Evolutionary conservation across 768 basidiomycete species (phyloP), one percentile per base, ranked within the genome.

Genomic region (Collybia mongolica): DNA sequence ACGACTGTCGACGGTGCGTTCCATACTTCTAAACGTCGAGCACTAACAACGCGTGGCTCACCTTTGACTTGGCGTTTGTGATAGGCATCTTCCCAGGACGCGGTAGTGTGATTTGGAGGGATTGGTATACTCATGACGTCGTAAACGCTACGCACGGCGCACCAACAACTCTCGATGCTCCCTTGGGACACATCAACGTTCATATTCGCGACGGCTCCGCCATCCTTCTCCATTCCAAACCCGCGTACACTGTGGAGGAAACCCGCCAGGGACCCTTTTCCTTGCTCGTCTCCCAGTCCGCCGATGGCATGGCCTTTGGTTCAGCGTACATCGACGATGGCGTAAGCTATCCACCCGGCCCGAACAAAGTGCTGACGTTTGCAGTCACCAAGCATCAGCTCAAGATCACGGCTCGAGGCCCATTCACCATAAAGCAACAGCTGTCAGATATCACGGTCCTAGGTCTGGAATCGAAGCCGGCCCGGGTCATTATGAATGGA

Each of bases 151-250:
- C 65, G 1, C 32, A 65, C 2, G 75, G 76, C 28, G 63, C 58
- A 24, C 71, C 72, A 48, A 76, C 74, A 0, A 81, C 80, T 4
- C 71, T 90, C 41, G 60, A 69, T n/a, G 85, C 86, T 2, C 87
- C 88, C 3, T 79, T 91, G 2, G 76, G 83, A 15, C 83, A 88
- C 59, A 90, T 91, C 65, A 84, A 84, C 52, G 83, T 90, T 20
- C 87, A 90, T 60, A 65, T 91, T 50, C 80, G 88, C n/a, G 81
- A 83, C 49, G 81, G 83, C 20, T 74, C 84, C 15, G 81, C 81
- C 24, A 63, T 91, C 9, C 75, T 90, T 17, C 62, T 88, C 36
- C 81, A 90, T 60, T 67, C 77, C 8, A 53, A 72, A 46, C 85
- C 88, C 7, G 82, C 66, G 1, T 88, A 89, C 64, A 91, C 87